Conservation (phyloP, 2,329 filamentous ascomycete genomes). For the Nemania abortiva region DNA sequence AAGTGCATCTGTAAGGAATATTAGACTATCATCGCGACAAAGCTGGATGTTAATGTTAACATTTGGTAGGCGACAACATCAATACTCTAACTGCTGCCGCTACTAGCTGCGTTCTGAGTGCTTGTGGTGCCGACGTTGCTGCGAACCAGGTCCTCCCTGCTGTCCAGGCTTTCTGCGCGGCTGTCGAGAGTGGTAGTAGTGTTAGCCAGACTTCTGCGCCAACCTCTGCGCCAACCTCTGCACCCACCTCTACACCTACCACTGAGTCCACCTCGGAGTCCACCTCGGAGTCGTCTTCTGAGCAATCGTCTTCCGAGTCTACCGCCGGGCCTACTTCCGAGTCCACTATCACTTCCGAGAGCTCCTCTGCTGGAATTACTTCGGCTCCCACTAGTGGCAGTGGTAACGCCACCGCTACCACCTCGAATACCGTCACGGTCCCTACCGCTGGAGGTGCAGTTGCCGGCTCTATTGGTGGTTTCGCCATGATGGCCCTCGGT, state of each 20-base stretch:
- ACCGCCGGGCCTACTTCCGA: conserved; percentile 8
- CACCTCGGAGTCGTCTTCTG: not conserved
- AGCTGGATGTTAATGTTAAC: conserved; percentile 6
- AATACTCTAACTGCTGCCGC: conserved; percentile 37
- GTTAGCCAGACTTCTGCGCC: not conserved
- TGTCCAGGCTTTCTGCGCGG: conserved; percentile 42
- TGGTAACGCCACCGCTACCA: conserved; percentile 28
- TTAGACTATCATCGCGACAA: not conserved
- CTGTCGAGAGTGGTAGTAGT: conserved; percentile 38
- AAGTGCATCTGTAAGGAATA: conserved; percentile 45
- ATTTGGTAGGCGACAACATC: conserved; percentile 35
- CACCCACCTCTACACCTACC: conserved; percentile 12
- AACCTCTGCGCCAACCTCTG: conserved; percentile 11
- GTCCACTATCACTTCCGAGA: conserved; percentile 10
- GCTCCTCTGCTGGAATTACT: conserved; percentile 17
- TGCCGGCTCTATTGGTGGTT: conserved; percentile 32
- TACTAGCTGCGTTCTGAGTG: conserved; percentile 41
- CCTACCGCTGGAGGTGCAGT: conserved; percentile 37
- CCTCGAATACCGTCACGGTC: conserved; percentile 16
- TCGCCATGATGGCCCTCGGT: conserved; percentile 41
- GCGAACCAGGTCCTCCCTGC: conserved; percentile 44
- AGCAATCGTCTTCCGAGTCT: not conserved
- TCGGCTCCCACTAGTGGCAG: conserved; percentile 2
- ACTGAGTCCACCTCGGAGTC: conserved; percentile 4
- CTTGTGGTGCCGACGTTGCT: conserved; percentile 41